Conservation (phyloP, 31 red algal species). For the Pterothamnion heteromorphum region DNA sequence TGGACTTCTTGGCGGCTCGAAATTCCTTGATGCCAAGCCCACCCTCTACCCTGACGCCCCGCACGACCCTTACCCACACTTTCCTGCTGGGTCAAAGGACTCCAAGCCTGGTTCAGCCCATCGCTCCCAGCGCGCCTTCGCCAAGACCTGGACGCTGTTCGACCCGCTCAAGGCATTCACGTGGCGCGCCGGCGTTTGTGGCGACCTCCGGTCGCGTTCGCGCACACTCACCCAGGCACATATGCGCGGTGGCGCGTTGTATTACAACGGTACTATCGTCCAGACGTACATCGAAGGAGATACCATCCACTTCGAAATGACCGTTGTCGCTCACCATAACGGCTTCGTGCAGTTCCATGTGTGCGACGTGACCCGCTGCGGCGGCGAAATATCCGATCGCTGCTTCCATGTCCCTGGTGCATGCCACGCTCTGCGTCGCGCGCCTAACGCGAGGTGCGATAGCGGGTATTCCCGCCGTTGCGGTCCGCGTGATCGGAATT, state of each 20-base stretch:
- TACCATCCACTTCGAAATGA: constrained; percentile 3
- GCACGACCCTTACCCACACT: constrained; percentile 33
- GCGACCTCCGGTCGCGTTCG: neutral
- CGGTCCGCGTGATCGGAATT: constrained; percentile 44
- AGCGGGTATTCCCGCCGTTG: neutral
- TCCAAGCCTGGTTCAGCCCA: constrained; percentile 28
- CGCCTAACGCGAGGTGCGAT: constrained; percentile 28
- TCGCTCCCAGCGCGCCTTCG: constrained; percentile 10
- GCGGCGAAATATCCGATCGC: constrained; percentile 29
- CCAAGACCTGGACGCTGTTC: constrained; percentile 24
- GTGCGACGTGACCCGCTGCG: constrained; percentile 59
- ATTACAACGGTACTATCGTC: constrained; percentile 14
- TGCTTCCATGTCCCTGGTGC: constrained; percentile 33
- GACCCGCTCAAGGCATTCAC: neutral
- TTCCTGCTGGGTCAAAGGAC: constrained; percentile 49
- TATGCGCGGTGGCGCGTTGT: constrained; percentile 31
- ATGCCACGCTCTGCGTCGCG: constrained; percentile 39
- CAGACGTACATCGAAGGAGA: constrained; percentile 23
- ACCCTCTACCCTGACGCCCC: no score
- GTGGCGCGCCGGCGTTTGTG: constrained; percentile 56
- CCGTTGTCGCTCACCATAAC: constrained; percentile 47
- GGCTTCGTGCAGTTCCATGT: constrained; percentile 49
- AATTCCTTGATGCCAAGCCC: no score
- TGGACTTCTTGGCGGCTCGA: no score
- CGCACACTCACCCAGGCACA: neutral